phyloP scores from a whole-genome alignment of 192 early-diverging fungal species.

The Coemansia furcata region DNA sequence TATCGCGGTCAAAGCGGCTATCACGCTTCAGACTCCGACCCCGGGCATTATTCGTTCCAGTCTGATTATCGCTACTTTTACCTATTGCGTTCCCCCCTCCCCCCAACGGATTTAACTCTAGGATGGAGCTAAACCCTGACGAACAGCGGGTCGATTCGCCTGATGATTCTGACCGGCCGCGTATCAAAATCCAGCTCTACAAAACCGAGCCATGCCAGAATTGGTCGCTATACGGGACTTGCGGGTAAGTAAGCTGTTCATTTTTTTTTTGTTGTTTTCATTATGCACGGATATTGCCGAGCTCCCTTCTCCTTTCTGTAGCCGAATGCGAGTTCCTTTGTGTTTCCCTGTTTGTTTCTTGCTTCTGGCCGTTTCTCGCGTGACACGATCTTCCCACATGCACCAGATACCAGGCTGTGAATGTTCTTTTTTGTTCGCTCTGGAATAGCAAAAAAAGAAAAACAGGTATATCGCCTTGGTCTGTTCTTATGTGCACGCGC shows the following conservation, averaged over 20 bases:
- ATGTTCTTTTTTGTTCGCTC: neutral
- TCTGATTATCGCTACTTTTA: neutral
- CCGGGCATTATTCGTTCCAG: neutral
- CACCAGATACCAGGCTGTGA: neutral
- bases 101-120: neutral
- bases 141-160: neutral
- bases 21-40: constrained; percentile 18
- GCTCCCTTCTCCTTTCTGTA: neutral
- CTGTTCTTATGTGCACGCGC: neutral
- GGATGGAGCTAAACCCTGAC: neutral
- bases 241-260: constrained; percentile 54
- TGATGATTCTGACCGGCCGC: constrained; percentile 22
- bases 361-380: neutral
- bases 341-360: neutral
- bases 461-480: neutral
- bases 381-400: neutral
- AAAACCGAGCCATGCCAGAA: constrained; percentile 76
- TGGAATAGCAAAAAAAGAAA: neutral
- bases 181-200: constrained; percentile 59
- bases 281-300: neutral
- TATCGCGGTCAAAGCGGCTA: neutral
- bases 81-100: neutral
- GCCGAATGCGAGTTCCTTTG: neutral
- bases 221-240: constrained; percentile 42
- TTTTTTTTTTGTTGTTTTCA: neutral